Percentiles rank a stretch among this genome's conserved stretches.
phyloP scores from a whole-genome alignment of 352 stramenopile species.

The Stramenopiles sp. region DNA sequence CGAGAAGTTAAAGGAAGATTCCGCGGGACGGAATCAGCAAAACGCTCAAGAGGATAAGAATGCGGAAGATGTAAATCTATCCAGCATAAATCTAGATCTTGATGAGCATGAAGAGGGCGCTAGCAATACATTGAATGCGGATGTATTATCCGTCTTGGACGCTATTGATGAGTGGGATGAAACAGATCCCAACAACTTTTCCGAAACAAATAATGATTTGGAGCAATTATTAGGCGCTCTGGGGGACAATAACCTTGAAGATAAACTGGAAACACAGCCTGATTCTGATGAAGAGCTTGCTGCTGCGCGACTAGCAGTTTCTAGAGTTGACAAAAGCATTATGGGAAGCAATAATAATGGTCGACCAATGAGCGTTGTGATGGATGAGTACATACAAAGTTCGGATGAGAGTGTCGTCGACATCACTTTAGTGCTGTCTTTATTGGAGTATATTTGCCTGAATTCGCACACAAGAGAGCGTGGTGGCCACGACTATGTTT shows the following conservation, averaged over 20 bases:
- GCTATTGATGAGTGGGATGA: not conserved
- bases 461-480: not conserved
- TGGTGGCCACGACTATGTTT: not conserved
- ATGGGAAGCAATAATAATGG: not conserved
- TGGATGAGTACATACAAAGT: not conserved
- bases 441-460: not conserved
- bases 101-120: not conserved
- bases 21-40: too few relatives aligned
- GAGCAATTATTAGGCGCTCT: not conserved
- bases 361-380: not conserved
- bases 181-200: not conserved
- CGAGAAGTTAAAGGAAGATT: not conserved
- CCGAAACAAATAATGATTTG: not conserved
- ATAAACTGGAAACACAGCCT: not conserved
- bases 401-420: not conserved
- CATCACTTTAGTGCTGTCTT: not conserved
- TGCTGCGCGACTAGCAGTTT: not conserved
- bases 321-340: not conserved
- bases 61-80: not conserved
- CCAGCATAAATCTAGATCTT: not conserved
- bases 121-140: not conserved
- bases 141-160: not conserved
- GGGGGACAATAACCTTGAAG: not conserved
- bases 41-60: not conserved
- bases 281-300: not conserved